Evolutionary conservation across 768 basidiomycete genomes (phyloP), one percentile per base, ranked within the genome.

Genomic region (Stropharia rugosoannulata): DNA sequence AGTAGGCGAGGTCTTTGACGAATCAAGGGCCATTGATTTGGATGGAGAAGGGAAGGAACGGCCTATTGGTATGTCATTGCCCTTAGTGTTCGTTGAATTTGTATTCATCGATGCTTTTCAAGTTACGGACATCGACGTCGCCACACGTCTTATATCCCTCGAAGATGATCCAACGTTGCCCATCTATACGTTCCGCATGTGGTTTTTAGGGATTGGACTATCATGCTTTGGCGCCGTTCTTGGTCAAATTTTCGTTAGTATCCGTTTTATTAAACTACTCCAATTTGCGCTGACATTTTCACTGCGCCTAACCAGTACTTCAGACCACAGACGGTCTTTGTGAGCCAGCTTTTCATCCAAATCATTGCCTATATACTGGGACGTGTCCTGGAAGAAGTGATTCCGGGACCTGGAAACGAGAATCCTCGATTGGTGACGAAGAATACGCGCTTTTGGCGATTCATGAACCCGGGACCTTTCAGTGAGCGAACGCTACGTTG

Each of bases 381-480:
- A 1, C 72, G 71, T 46, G 65, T 67, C 8, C 66, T 82, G 59
- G 74, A 77, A 57, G 68, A 77, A 63, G 53, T 72, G n/a, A 52
- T 70, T 25, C 70, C 71, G 15, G 73, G 73, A 9, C 73, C 74
- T 1, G 62, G 66, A 4, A 73, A 75, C 44, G 48, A 56, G 18
- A 59, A 59, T 12, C 42, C 52, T 7, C 46, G 52, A 0, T 61
- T 75, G 50, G 59, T 69, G 56, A 78, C 69, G 3, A 59, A 55
- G 5, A 61, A 73, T 58, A 71, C 69, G 59, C 62, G 54, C 0
- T 83, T 71, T 56, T 85, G 80, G 79, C 67, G 78, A 13, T 83
- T 80, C 64, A 67, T 84, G 50, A 85, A 85, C 62, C 83, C 82
- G 2, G 82, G 84, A 0, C 81, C 81, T 22, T 86, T 86, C 72